Base-by-base conservation (phyloP, 2,329 filamentous ascomycete genomes). In the Phialemoniopsis sp. region DNA sequence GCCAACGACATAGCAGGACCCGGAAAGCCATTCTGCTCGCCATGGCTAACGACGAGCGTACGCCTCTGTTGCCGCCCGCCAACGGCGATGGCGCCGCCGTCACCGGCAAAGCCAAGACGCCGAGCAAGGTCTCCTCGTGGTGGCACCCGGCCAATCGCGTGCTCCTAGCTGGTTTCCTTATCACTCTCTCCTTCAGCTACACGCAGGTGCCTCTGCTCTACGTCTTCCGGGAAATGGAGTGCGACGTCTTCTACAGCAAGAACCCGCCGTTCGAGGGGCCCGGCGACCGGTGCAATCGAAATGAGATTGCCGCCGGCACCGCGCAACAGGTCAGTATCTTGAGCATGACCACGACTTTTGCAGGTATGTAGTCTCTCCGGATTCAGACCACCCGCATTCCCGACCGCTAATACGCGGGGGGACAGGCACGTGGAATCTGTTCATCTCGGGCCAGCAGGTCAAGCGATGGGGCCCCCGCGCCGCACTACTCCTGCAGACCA, bases 191-290 rank as follows among this genome's bases (percentile, higher is more conserved):
- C 2, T 70, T 74, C 39, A 68, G 64, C 49, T 68, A 66, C 47
- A 73, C 70, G 0, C 70, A 73, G 38, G 68, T 73, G 10, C 64
- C 70, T 8, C 66, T 67, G 3, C 68, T 80, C 45, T 79, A 80
- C 69, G 79, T 82, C 17, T 86, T 87, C 49, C 79, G 80, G 41
- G 55, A 85, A 2, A 87, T 87, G 82, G 80, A 78, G 36, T 88
- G 84, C 58, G 79, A 87, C 39, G 72, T 75, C 37, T 88, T 80
- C 55, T 88, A 87, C 58, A 63, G 69, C 29, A 64, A 64, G 3
- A 75, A 85, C 50, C 68, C 73, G 12, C 67, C 71, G 0, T 75
- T 64, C 36, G 48, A 60, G 9, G 70, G 67, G 2, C 50, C 57
- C 4, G 66, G 66, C 4, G 74, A 81, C 43, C 67, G 75, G 13